Conservation (phyloP, 352 stramenopile genomes). For the Phytophthora pinifolia region DNA sequence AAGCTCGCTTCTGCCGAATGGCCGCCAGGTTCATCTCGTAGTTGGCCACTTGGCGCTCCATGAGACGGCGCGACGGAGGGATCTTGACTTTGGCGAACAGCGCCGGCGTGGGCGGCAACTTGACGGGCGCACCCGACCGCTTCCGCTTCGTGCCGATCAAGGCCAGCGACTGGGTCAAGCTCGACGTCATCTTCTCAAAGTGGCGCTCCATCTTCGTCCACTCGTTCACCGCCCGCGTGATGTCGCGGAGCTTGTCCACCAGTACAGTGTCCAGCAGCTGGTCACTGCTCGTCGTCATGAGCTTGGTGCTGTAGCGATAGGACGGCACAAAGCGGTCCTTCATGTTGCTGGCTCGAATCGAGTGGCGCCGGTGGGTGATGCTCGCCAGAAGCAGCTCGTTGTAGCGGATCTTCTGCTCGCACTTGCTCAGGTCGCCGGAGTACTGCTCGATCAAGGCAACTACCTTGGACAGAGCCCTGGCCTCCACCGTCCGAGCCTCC, state of each 20-base stretch:
- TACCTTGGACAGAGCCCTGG: slow-evolving; percentile 47
- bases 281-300: slow-evolving; percentile 71
- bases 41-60: slow-evolving; percentile 72
- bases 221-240: slow-evolving; percentile 63
- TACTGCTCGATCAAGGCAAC: slow-evolving; percentile 59
- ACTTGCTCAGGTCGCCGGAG: slow-evolving; percentile 50
- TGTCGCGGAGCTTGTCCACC: slow-evolving; percentile 63
- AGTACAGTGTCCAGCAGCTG: slow-evolving; percentile 74
- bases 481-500: slow-evolving; percentile 43
- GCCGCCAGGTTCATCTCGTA: slow-evolving; percentile 55
- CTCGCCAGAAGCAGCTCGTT: slow-evolving; percentile 65
- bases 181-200: slow-evolving; percentile 65
- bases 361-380: slow-evolving; percentile 62
- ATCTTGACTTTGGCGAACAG: slow-evolving; percentile 63
- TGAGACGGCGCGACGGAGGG: slow-evolving; percentile 59
- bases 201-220: slow-evolving; percentile 76
- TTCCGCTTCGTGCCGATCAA: slow-evolving; percentile 54
- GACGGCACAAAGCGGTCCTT: slow-evolving; percentile 66
- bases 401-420: slow-evolving; percentile 53
- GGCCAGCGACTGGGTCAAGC: slow-evolving; percentile 43
- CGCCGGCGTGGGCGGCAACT: slow-evolving; percentile 39
- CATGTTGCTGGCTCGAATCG: slow-evolving; percentile 63
- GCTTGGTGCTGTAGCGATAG: slow-evolving; percentile 63
- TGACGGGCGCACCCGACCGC: slow-evolving; percentile 18
- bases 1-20: slow-evolving; percentile 49